Conservation (phyloP, 2,329 filamentous ascomycete species). For the Didymellaceae sp. region DNA sequence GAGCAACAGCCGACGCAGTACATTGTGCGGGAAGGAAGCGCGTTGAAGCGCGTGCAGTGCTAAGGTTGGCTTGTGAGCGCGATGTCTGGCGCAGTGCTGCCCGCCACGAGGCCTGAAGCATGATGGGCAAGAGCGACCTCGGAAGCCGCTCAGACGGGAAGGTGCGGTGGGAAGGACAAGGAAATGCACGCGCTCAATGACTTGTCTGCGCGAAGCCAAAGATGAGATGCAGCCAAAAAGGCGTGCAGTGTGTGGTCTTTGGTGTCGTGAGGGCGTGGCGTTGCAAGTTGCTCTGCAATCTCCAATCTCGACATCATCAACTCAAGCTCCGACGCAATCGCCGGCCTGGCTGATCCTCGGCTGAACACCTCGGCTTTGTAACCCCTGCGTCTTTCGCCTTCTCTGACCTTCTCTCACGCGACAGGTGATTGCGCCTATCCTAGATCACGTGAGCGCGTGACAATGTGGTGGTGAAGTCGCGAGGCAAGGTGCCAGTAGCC, state of each 20-base stretch:
- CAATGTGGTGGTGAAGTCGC: neutral
- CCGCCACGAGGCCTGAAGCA: constrained; percentile 72
- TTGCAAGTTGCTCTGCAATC: constrained; percentile 13
- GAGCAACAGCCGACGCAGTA: constrained; percentile 34
- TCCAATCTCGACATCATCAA: constrained; percentile 20
- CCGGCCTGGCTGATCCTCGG: constrained; percentile 5
- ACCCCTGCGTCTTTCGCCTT: constrained; percentile 7
- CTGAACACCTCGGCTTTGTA: neutral
- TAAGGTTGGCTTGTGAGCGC: constrained; percentile 47
- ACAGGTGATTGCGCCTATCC: too few species aligned
- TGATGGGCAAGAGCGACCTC: constrained; percentile 41
- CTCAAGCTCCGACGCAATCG: constrained; percentile 14
- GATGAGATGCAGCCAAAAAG: constrained; percentile 15
- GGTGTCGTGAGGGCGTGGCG: constrained; percentile 13
- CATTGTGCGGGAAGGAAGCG: constrained; percentile 41
- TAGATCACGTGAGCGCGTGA: constrained; percentile 15
- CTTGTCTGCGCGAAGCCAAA: constrained; percentile 8
- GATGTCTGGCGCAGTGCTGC: constrained; percentile 62
- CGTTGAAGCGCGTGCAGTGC: constrained; percentile 34
- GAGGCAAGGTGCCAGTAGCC: too few species aligned
- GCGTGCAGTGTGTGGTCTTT: constrained; percentile 15
- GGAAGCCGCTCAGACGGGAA: constrained; percentile 7
- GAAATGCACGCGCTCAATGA: constrained; percentile 14
- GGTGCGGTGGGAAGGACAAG: neutral
- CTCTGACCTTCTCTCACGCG: constrained; percentile 13